Evolutionary conservation across 345 rosid species (phyloP), one percentile per base, ranked within the genome.

Genomic region (Turnera subulata): DNA sequence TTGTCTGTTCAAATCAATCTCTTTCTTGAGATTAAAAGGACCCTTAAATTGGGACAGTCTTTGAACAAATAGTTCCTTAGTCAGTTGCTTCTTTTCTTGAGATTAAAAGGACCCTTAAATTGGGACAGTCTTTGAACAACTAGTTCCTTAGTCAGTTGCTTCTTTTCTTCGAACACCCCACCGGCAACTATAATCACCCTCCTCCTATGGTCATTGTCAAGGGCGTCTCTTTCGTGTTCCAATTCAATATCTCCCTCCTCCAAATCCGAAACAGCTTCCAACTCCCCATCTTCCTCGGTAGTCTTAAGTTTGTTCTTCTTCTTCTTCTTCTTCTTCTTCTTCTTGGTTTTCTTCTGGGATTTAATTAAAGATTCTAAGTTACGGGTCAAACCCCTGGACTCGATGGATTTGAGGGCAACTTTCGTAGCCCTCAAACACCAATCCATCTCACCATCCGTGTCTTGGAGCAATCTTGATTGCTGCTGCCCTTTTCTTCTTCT

Each of bases 341-440:
- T 29, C 35, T 29, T 29, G 8, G n/a, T n/a, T n/a, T 29, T 29
- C 35, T 3, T 29, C 35, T 29, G 35, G 35, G 35, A 8, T 3
- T 66, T 73, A 53, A 80, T 62, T 63, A 84, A 62, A 68, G 80
- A 71, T 46, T 75, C 91, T 82, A 83, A 71, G 26, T 58, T 61
- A 17, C 53, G 54, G 61, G 80, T 51, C 64, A 89, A 73, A 1
- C 93, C 95, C 66, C 96, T 79, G 0, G 83, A 75, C 70, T 89
- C 91, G 75, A 92, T 83, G 7, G 89, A 77, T 56, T 79, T 76
- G 39, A 89, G 82, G 12, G 96, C 97, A 50, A 76, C 50, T 68
- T 78, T 84, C 68, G 88, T 84, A 13, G 96, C 93, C 74, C 84
- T 80, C 18, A 79, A 72, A 74, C 95, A 92, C 97, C 98, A 92